Evolutionary conservation across 202 grass and related monocot species (phyloP).

Genomic region (Saccharum hybrid): DNA sequence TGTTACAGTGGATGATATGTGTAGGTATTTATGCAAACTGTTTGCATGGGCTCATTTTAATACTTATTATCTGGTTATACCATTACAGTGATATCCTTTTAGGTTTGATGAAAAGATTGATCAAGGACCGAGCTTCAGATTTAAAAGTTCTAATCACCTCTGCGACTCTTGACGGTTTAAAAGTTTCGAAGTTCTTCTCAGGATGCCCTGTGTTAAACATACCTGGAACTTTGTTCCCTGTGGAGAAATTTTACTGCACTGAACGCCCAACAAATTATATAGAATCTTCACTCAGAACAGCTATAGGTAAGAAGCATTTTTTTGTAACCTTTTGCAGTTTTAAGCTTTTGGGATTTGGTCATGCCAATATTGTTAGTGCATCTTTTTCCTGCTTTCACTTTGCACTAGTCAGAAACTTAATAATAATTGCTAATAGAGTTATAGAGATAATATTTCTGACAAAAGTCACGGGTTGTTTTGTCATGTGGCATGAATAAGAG

Average conservation of each 20-base stretch:
- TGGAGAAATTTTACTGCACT: conserved; percentile 90
- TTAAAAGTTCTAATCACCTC: conserved; percentile 98
- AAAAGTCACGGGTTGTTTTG: conserved; percentile 1
- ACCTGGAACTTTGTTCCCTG: conserved; percentile 86
- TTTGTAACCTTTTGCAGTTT: conserved; percentile 1
- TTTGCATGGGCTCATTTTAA: conserved; percentile 29
- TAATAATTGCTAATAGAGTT: background rate
- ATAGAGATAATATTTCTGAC: conserved; percentile 2
- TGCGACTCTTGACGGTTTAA: conserved; percentile 88
- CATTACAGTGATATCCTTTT: conserved; percentile 84
- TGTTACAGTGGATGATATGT: conserved; percentile 15
- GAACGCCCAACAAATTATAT: conserved; percentile 91
- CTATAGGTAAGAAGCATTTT: conserved; percentile 60
- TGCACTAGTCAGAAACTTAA: background rate
- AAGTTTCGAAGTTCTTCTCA: conserved; percentile 91
- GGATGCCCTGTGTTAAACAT: conserved; percentile 89
- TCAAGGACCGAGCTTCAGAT: conserved; percentile 65
- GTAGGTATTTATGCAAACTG: background rate
- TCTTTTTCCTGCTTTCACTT: background rate
- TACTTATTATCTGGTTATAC: conserved; percentile 25
- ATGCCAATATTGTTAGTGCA: background rate
- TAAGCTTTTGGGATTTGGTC: conserved; percentile 3
- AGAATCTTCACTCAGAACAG: conserved; percentile 88
- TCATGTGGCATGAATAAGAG: conserved; percentile 27
- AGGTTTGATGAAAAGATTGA: conserved; percentile 93